Evolutionary conservation across 257 asterid genomes (phyloP), one percentile per base, ranked within the genome.

Genomic region (Solanum phureja): DNA sequence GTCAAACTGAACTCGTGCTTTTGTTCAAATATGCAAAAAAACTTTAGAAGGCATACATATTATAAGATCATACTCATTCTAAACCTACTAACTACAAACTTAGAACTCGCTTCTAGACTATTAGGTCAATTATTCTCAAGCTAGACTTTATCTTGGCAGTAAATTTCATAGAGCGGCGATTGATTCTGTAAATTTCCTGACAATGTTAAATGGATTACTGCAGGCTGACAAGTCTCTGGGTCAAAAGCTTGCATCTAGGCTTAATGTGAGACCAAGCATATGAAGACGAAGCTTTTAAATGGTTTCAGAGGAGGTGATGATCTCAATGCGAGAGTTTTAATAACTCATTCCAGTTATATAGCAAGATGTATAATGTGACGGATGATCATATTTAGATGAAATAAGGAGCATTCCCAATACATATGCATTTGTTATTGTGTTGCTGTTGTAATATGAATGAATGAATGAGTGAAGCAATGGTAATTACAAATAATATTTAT

Each of bases 221-320:
- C 87, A 90, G 92, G 86, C 90, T 66, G 90, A 88, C 92, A 86
- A 86, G 46, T 88, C 89, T 23, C 87, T 90, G 42, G 92, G 90
- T 82, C 92, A 90, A 88, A 90, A 83, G 81, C 89, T 90, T 8
- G 90, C 92, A 27, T 88, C 92, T 88, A 89, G 84, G 79, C 89
- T 90, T 71, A 88, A 86, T 64, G 87, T 90, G 60, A 90, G 89
- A 82, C 92, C 92, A 76, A 87, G 85, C 87, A 87, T 90, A 27
- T 90, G 87, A 88, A 68, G 84, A 33, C 7, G 37, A 29, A 58
- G 23, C 87, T 52, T 81, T 46, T 18, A 71, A 12, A 58, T 83
- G 31, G 62, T 10, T 58, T 71, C 56, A 3, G 19, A 29, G 27
- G n/a, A 73, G 84, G 40, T 79, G 66, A 49, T 49, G 60, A 42